Percentiles rank a stretch among this genome's conserved stretches.
Conservation (phyloP, 148 eudicot genomes). For the Arbutus unedo region DNA sequence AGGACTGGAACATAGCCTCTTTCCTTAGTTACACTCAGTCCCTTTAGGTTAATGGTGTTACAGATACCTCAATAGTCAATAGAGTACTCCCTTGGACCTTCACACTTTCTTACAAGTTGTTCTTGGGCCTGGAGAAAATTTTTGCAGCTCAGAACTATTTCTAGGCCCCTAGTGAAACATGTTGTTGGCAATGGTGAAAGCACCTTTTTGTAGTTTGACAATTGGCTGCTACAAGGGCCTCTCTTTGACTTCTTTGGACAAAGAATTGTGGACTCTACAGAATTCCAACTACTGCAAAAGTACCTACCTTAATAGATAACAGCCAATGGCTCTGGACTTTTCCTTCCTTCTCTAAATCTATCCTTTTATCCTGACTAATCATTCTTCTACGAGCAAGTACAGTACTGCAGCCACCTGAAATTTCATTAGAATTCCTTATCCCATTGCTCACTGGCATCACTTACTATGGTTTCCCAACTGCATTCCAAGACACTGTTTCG, state of each 20-base stretch:
- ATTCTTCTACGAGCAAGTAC: not conserved
- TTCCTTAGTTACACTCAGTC: not conserved
- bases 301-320: not conserved
- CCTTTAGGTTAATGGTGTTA: not conserved
- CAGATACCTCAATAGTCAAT: not conserved
- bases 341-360: not conserved
- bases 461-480: not conserved
- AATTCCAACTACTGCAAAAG: not conserved
- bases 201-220: not conserved
- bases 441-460: not conserved
- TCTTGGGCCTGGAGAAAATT: not conserved
- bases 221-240: not conserved
- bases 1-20: not conserved
- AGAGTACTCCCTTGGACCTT: not conserved
- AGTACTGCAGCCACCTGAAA: not conserved
- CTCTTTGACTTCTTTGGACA: not conserved
- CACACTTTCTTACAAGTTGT: not conserved
- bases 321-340: not conserved
- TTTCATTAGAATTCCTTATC: not conserved
- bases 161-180: not conserved
- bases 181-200: not conserved
- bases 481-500: not conserved
- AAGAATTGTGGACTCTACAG: not conserved
- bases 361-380: not conserved
- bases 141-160: not conserved